Evolutionary conservation across 306 rosid species (phyloP), one percentile per base, ranked within the genome.

Genomic region (Fagus sylvatica): DNA sequence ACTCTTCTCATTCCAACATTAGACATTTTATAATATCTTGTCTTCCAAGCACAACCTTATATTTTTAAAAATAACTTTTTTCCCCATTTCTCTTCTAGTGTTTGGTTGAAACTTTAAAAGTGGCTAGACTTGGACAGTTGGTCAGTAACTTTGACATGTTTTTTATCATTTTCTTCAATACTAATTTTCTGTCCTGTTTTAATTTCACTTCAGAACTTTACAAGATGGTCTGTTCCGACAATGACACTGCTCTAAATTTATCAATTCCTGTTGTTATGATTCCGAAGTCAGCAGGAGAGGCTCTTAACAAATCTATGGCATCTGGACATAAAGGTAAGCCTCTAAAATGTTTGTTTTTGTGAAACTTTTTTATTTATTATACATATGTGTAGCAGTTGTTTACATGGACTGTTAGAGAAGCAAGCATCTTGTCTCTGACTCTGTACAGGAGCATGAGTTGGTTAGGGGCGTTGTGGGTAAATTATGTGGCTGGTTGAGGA

Each of bases 241-340:
- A 74, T 28, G 83, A 42, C 78, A 64, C 86, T 65, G 32, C 12
- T 32, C 40, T 80, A 79, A 78, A 86, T 64, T 61, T 96, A 81
- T 80, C 96, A 4, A 91, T 96, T 86, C 97, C 93, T 68, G 91
- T 85, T 69, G 94, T 89, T 73, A 80, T 84, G 91, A 75, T 93
- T 70, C 59, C 91, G 34, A 87, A 85, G 78, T 62, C 97, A 37
- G 64, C 56, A 4, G 98, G 97, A 85, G 93, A 88, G 15, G 17
- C 57, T 76, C 81, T 96, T 71, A 82, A 54, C 79, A 84, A 86
- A 28, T 46, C 71, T 62, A 49, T 92, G 12, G 80, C 80, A 0
- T 79, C 81, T 64, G 91, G 92, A 83, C 87, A 41, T 59, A 88
- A 16, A 85, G 93, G 99, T 95, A 65, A 54, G 84, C 17, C 74